Evolutionary conservation across 73 alveolate genomes (phyloP).

Genomic region (Effrenium voratum): DNA sequence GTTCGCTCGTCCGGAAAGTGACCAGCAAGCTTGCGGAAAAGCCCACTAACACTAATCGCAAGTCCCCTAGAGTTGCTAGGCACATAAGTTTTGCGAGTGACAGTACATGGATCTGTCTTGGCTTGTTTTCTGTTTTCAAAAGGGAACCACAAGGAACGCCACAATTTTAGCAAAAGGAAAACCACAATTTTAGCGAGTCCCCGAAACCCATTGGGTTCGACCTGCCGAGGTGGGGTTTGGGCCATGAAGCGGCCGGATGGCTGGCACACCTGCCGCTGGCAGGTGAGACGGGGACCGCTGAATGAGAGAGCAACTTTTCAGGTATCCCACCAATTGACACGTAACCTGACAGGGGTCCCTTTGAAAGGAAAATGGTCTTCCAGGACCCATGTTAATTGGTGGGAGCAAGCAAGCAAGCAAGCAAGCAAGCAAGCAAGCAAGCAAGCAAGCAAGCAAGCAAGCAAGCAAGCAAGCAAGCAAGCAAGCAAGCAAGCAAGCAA

Average conservation of each 20-base stretch:
- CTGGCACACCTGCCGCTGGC: not conserved
- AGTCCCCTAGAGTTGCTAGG: too few species aligned
- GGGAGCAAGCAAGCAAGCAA: not conserved
- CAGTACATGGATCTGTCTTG: too few species aligned
- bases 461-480: not conserved
- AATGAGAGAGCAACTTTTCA: too few species aligned
- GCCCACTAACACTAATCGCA: too few species aligned
- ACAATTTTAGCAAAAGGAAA: not conserved
- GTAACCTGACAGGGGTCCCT: too few species aligned
- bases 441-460: not conserved
- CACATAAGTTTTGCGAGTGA: too few species aligned
- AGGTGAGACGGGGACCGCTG: too few species aligned
- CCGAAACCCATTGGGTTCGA: not conserved
- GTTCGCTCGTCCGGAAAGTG: too few species aligned
- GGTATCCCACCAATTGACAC: too few species aligned
- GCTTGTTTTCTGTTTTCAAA: not conserved
- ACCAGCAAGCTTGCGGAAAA: too few species aligned
- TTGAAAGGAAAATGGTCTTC: too few species aligned
- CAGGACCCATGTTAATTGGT: too few species aligned
- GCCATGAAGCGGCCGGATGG: constrained; percentile 37
- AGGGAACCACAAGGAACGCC: not conserved
- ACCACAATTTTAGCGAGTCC: not conserved
- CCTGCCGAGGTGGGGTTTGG: not conserved
- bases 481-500: not conserved
- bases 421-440: not conserved